A percentile compares a stretch with the other conserved stretches of the same genome.
Conservation (phyloP, 805 yeast species). For the Candida chilensis region DNA sequence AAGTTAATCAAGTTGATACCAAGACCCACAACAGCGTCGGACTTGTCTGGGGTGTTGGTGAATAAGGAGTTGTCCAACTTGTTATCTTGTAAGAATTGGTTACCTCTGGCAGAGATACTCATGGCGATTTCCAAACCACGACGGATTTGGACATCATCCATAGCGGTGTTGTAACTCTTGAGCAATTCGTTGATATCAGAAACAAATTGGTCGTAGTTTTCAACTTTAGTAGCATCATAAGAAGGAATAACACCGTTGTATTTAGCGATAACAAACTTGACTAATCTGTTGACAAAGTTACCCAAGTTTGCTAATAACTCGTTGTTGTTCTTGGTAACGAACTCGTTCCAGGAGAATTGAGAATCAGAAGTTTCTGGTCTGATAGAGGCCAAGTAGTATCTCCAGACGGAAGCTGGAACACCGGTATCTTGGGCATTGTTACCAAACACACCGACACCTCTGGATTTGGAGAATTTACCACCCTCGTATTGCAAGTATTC, state of each 20-base stretch:
- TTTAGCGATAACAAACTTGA: slow-evolving; percentile 83
- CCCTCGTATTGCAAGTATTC: slow-evolving; percentile 97
- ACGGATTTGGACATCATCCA: slow-evolving; percentile 77
- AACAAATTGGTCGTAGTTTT: slow-evolving; percentile 34
- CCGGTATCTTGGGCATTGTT: slow-evolving; percentile 95
- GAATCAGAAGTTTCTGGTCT: slow-evolving; percentile 96
- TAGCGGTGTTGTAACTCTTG: slow-evolving; percentile 49
- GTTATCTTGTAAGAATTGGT: slow-evolving; percentile 91
- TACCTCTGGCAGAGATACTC: slow-evolving; percentile 89
- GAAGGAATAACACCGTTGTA: slow-evolving; percentile 85
- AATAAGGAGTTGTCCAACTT: slow-evolving; percentile 85
- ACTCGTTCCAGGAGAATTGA: slow-evolving; percentile 95
- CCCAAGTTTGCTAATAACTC: slow-evolving; percentile 95
- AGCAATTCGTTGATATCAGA: slow-evolving; percentile 58
- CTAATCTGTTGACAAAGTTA: slow-evolving; percentile 89
- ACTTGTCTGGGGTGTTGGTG: slow-evolving; percentile 62
- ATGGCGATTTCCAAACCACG: slow-evolving; percentile 88
- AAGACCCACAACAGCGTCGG: slow-evolving; percentile 89
- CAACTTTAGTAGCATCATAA: slow-evolving; percentile 37
- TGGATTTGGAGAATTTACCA: slow-evolving; percentile 96
- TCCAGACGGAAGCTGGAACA: slow-evolving; percentile 88
- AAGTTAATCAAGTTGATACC: slow-evolving; percentile 84
- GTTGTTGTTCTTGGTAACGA: slow-evolving; percentile 86
- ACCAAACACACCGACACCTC: slow-evolving; percentile 97
- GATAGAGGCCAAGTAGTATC: slow-evolving; percentile 86